Evolutionary conservation across 2,329 filamentous ascomycete genomes (phyloP).

Genomic region (Emmonsiellopsis sp.): DNA sequence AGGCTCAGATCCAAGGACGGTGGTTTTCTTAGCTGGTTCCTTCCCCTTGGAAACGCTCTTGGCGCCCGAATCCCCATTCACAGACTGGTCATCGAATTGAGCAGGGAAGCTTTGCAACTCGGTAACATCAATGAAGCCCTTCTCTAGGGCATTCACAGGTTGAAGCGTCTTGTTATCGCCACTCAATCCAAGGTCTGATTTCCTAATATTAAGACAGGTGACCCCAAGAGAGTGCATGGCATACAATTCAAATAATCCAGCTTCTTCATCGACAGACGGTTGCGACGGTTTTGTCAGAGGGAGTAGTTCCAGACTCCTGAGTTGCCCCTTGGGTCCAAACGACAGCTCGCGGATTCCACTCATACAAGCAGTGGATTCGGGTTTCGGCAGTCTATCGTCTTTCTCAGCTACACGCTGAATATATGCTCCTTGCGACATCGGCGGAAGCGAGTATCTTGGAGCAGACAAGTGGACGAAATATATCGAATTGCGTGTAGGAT

Average conservation of each 20-base stretch:
- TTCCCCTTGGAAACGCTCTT: slow-evolving; percentile 13
- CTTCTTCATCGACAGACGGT: slow-evolving; percentile 52
- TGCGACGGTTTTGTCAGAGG: slow-evolving; percentile 50
- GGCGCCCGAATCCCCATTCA: slow-evolving; percentile 30
- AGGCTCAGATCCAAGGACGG: slow-evolving; percentile 21
- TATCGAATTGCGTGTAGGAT: slow-evolving; percentile 92
- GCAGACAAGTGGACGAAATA: slow-evolving; percentile 95
- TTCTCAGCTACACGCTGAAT: slow-evolving; percentile 67
- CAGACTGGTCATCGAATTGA: slow-evolving; percentile 32
- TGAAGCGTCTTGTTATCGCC: slow-evolving; percentile 79
- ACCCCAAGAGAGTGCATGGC: slow-evolving; percentile 96
- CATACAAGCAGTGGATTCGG: slow-evolving; percentile 93
- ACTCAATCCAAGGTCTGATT: slow-evolving; percentile 84
- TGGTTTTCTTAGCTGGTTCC: slow-evolving; percentile 31
- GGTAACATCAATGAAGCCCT: slow-evolving; percentile 64
- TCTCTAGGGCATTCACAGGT: slow-evolving; percentile 64
- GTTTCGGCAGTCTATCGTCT: slow-evolving; percentile 64
- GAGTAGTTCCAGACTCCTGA: slow-evolving; percentile 85
- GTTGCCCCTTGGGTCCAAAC: slow-evolving; percentile 72
- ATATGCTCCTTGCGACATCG: slow-evolving; percentile 79
- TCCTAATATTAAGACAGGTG: slow-evolving; percentile 77
- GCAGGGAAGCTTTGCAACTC: slow-evolving; percentile 50
- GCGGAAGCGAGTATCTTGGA: slow-evolving; percentile 74
- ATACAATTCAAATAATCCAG: slow-evolving; percentile 81
- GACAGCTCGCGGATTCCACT: slow-evolving; percentile 95